Base-by-base conservation (phyloP, 176 grass and related monocot species). In the Carex kokanica region DNA sequence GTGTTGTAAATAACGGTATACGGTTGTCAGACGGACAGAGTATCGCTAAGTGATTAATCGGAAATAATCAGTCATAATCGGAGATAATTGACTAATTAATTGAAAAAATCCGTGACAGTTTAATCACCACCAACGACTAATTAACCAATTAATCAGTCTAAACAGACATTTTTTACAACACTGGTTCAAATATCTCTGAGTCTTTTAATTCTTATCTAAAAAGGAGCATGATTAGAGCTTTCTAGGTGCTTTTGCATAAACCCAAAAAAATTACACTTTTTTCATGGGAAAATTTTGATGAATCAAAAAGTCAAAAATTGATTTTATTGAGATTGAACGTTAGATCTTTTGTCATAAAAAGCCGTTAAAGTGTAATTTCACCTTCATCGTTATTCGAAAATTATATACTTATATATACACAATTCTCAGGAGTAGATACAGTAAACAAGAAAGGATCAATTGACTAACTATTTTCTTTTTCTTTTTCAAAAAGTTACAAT, bases 131-230 rank as follows among this genome's bases (percentile, higher is more conserved):
- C 25, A 25, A 25, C 0, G 0, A 25, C 25, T 25, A 25, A 25
- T 25, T 1, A 25, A 0, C 25, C 0, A 27, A 27, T 27, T 27
- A 27, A 2, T 27, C 27, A 2, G 27, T 27, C 27, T 27, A 27
- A 27, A 27, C 27, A 1, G 27, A 27, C 27, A 27, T 27, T 27
- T 27, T 27, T 27, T 27, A 27, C 27, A 27, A 27, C 27, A 2
- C 27, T 27, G 27, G 12, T 65, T 65, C 60, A 65, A 82, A 64
- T 81, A 0, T 65, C 60, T 64, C 0, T 2, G 23, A 25, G 16
- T 40, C 55, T 41, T 80, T 80, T 80, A 21, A 58, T 60, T 58
- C 5, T 51, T 64, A 81, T 64, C 60, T 47, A 20, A 66, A 82
- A 64, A 82, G 36, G 38, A 66, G 59, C 58, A 64, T 65, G 2